Percentiles rank a stretch among this genome's conserved stretches.
Evolutionary conservation across 208 protist genomes (phyloP).

Genomic region (Leptomonas seymouri): DNA sequence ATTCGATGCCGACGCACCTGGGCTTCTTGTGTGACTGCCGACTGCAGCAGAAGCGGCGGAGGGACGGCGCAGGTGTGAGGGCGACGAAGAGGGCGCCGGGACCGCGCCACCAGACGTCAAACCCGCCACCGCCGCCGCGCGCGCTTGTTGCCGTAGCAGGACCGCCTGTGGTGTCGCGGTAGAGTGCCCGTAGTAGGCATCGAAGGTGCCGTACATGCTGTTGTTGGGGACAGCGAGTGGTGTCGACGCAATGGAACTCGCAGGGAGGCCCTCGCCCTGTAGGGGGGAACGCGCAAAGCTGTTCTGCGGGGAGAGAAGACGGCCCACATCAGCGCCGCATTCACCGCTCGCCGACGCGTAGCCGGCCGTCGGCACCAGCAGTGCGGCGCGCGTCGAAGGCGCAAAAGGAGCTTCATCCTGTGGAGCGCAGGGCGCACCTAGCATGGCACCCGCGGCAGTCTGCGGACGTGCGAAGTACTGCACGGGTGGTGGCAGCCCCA

Average conservation of each 20-base stretch:
- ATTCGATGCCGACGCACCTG: background rate
- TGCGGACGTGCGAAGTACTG: conserved; percentile 20
- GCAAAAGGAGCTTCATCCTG: background rate
- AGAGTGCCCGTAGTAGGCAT: conserved; percentile 51
- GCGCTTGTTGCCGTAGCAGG: conserved; percentile 43
- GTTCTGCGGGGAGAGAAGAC: background rate
- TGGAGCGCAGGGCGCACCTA: background rate
- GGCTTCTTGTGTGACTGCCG: background rate
- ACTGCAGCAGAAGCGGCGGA: background rate
- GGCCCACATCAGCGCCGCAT: background rate
- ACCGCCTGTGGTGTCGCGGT: conserved; percentile 38
- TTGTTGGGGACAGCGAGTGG: conserved; percentile 33
- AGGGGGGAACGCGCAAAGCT: conserved; percentile 5
- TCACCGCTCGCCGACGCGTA: background rate
- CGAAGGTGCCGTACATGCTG: conserved; percentile 60
- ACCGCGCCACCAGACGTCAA: conserved; percentile 6
- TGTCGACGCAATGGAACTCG: conserved; percentile 4
- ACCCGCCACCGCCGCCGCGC: conserved; percentile 8
- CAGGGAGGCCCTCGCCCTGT: background rate
- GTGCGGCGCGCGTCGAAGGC: background rate
- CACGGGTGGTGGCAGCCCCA: conserved; percentile 5
- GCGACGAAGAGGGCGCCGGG: conserved; percentile 6
- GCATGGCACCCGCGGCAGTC: background rate
- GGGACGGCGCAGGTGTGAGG: conserved; percentile 8
- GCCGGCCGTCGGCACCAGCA: conserved; percentile 8